phyloP scores from a whole-genome alignment of 2,329 filamentous ascomycete genomes.

The Botryotinia narcissicola region DNA sequence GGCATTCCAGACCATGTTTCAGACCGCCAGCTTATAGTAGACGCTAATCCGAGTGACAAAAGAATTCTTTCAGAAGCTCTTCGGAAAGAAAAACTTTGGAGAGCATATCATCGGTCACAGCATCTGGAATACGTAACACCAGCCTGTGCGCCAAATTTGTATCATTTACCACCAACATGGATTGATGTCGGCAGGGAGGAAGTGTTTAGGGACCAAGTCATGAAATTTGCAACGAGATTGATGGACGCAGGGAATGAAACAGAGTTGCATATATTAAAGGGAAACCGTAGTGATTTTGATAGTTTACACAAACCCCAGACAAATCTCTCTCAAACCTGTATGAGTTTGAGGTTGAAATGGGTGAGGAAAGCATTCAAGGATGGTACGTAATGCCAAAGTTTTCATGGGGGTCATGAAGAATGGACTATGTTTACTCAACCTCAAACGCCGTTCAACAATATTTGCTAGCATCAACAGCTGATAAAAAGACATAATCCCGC shows the following conservation, averaged over 20 bases:
- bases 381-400: neutral
- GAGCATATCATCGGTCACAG: constrained; percentile 20
- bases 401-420: neutral
- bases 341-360: neutral
- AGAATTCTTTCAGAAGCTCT: neutral
- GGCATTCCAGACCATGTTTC: neutral
- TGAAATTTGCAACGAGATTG: constrained; percentile 40
- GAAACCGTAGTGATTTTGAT: constrained; percentile 25
- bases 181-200: constrained; percentile 41
- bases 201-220: constrained; percentile 40
- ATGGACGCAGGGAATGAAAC: constrained; percentile 38
- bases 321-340: neutral
- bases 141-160: constrained; percentile 36
- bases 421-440: too few relatives aligned
- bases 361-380: neutral
- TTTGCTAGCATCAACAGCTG: too few relatives aligned
- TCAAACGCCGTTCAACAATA: neutral
- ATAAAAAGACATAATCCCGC: neutral
- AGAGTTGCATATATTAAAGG: constrained; percentile 41
- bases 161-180: constrained; percentile 38
- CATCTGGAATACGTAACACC: constrained; percentile 39
- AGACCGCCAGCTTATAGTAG: neutral
- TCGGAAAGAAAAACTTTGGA: constrained; percentile 28
- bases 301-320: neutral
- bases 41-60: neutral